Conservation (phyloP, 1,139 yeast genomes). For the Lodderomyces parapsilosis region DNA sequence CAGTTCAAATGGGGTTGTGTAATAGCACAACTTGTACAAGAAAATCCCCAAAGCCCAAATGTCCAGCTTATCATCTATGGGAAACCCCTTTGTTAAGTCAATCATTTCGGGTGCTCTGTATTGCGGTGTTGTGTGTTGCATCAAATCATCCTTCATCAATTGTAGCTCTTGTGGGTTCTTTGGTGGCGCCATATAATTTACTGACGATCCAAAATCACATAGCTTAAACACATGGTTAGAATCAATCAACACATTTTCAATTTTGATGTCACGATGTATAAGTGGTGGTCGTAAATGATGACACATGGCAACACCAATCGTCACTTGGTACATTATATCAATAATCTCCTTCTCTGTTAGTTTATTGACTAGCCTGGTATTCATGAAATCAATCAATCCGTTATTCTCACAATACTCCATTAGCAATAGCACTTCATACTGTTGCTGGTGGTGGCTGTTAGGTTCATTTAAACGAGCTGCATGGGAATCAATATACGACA, state of each 20-base stretch:
- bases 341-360: slow-evolving; percentile 80
- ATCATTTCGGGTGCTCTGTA: slow-evolving; percentile 97
- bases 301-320: slow-evolving; percentile 84
- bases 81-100: slow-evolving; percentile 77
- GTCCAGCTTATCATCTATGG: slow-evolving; percentile 92
- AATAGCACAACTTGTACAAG: slow-evolving; percentile 86
- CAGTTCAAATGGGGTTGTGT: slow-evolving; percentile 91
- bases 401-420: slow-evolving; percentile 92
- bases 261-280: slow-evolving; percentile 91
- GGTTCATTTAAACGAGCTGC: slow-evolving; percentile 60
- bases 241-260: slow-evolving; percentile 88
- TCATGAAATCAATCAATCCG: slow-evolving; percentile 92
- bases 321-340: slow-evolving; percentile 77
- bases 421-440: slow-evolving; percentile 83
- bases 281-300: slow-evolving; percentile 80
- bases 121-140: slow-evolving; percentile 96
- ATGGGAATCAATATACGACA: slow-evolving; percentile 89
- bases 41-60: slow-evolving; percentile 96
- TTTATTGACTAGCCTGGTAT: slow-evolving; percentile 78
- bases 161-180: slow-evolving; percentile 63
- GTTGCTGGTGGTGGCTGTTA: slow-evolving; percentile 27
- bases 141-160: slow-evolving; percentile 73
- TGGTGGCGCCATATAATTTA: slow-evolving; percentile 65
- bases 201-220: slow-evolving; percentile 94
- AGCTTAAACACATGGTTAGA: slow-evolving; percentile 71